phyloP scores from a whole-genome alignment of 306 rosid species.

The Sphenostylis stenocarpa region DNA sequence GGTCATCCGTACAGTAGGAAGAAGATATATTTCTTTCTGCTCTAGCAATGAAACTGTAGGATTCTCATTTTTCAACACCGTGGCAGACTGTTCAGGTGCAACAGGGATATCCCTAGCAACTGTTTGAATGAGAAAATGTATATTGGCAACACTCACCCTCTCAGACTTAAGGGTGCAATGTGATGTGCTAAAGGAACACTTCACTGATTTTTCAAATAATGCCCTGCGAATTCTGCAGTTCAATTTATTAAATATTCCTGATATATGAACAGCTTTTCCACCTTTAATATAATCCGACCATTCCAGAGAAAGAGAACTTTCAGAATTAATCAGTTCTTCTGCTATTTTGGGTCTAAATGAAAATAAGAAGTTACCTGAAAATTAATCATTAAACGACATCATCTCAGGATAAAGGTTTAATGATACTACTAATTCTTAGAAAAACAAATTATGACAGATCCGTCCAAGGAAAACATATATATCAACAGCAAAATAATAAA shows the following conservation, averaged over 20 bases:
- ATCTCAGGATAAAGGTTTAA: slow-evolving; percentile 29
- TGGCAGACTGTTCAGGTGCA: slow-evolving; percentile 50
- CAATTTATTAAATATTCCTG: slow-evolving; percentile 84
- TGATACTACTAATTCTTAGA: neutral
- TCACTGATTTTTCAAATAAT: slow-evolving; percentile 54
- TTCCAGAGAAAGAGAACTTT: slow-evolving; percentile 55
- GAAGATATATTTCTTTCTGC: slow-evolving; percentile 84
- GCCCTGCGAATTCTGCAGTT: slow-evolving; percentile 84
- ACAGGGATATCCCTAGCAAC: slow-evolving; percentile 70
- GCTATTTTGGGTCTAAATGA: slow-evolving; percentile 76
- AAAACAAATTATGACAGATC: neutral
- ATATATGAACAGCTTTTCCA: slow-evolving; percentile 81
- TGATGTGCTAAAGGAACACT: slow-evolving; percentile 75
- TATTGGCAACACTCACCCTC: slow-evolving; percentile 42
- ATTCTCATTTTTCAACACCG: slow-evolving; percentile 39
- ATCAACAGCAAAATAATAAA: neutral
- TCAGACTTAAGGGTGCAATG: slow-evolving; percentile 63
- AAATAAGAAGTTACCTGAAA: slow-evolving; percentile 89
- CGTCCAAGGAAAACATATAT: neutral
- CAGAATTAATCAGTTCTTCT: slow-evolving; percentile 47
- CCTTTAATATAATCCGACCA: slow-evolving; percentile 88
- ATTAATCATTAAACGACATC: slow-evolving; percentile 36
- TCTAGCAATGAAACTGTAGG: slow-evolving; percentile 65
- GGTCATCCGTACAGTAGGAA: slow-evolving; percentile 84
- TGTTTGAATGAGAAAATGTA: slow-evolving; percentile 88